Conservation (phyloP, 1,139 yeast genomes). For the Lodderomyces metapsilosis region DNA sequence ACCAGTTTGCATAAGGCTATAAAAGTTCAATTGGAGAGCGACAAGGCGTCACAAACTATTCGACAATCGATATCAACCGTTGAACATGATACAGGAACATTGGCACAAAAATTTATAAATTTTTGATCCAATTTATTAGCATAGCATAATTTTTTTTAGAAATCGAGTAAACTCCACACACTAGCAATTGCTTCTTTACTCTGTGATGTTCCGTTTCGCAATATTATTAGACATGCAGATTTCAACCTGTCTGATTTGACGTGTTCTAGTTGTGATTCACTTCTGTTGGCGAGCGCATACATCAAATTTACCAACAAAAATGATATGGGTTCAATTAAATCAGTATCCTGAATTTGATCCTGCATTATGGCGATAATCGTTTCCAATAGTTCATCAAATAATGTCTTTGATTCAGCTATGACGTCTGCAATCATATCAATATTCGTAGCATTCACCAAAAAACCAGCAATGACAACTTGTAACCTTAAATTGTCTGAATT, state of each 20-base stretch:
- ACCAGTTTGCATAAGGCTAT: conserved; percentile 61
- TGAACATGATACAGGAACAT: conserved; percentile 28
- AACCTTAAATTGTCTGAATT: conserved; percentile 36
- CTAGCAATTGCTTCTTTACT: conserved; percentile 19
- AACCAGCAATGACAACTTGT: conserved; percentile 44
- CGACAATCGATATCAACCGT: conserved; percentile 30
- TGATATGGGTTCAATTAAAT: conserved; percentile 36
- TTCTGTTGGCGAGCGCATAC: conserved; percentile 21
- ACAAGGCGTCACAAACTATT: conserved; percentile 33
- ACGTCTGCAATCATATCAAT: conserved; percentile 43
- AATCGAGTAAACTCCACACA: conserved; percentile 19
- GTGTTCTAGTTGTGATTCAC: not conserved
- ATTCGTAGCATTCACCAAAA: conserved; percentile 51
- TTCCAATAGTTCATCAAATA: conserved; percentile 25
- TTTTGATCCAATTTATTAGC: conserved; percentile 20
- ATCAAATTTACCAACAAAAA: conserved; percentile 33
- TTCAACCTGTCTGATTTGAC: conserved; percentile 16
- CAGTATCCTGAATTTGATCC: conserved; percentile 27
- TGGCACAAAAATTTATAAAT: conserved; percentile 42
- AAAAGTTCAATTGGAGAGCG: conserved; percentile 51
- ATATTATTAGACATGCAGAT: conserved; percentile 18
- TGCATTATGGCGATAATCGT: conserved; percentile 25
- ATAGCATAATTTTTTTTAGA: conserved; percentile 7
- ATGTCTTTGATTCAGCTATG: conserved; percentile 23
- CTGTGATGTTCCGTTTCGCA: conserved; percentile 17